These are phyloP conservation scores for Onygenales sp. DNA, from an alignment of 2,329 filamentous ascomycete species.

Conservation along the genomic window DNA sequence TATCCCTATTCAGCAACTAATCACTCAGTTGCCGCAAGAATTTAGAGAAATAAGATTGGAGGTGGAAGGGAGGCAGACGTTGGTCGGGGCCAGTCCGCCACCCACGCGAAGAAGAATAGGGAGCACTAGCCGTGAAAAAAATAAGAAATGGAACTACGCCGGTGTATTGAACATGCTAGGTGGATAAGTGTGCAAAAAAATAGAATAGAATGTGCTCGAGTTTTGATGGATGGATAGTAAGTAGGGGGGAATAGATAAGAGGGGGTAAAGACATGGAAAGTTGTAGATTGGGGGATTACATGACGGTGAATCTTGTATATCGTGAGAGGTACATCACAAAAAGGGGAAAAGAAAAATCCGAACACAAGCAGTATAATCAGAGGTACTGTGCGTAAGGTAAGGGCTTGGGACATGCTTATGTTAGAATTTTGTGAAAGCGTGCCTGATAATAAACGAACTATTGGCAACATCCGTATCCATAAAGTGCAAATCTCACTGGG, in stretches of 20 bases:
- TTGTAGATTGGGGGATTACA: constrained; percentile 28
- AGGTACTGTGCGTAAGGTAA: too few species aligned
- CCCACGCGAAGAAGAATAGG: neutral
- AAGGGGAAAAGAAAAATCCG: neutral
- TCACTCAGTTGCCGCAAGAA: too few species aligned
- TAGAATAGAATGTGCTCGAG: neutral
- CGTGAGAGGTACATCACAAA: constrained; percentile 23
- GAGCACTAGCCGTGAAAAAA: neutral
- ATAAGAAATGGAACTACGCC: constrained; percentile 1
- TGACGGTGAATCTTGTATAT: constrained; percentile 41
- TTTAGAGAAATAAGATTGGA: too few species aligned
- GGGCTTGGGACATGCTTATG: too few species aligned
- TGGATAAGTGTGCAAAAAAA: neutral
- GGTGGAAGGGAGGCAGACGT: too few species aligned
- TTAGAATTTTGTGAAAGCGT: neutral
- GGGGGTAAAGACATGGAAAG: neutral
- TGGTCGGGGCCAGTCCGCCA: neutral
- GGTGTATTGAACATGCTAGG: constrained; percentile 7
- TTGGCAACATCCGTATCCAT: too few species aligned
- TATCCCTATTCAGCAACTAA: too few species aligned
- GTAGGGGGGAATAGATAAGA: neutral
- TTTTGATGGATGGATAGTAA: neutral
- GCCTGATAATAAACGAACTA: constrained; percentile 5
- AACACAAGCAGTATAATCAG: too few species aligned
- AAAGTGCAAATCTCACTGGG: too few species aligned